Conservation (phyloP, 768 basidiomycete genomes). For the Leccinellum luteum region DNA sequence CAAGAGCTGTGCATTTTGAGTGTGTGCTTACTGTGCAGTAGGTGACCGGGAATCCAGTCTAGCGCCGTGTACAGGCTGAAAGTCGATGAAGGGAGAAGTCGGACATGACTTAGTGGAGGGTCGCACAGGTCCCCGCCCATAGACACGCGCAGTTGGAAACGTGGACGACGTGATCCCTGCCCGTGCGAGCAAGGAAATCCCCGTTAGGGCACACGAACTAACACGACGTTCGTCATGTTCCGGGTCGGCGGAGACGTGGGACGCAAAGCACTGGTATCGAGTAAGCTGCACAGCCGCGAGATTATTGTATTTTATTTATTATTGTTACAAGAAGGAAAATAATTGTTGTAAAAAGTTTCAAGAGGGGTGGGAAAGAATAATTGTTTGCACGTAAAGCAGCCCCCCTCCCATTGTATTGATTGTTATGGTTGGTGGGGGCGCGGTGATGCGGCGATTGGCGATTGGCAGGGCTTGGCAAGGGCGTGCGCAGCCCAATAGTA, state of each 20-base stretch:
- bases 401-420: neutral
- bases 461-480: neutral
- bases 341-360: neutral
- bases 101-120: neutral
- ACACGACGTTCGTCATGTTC: neutral
- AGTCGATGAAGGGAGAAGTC: neutral
- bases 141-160: neutral
- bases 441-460: neutral
- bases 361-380: neutral
- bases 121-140: neutral
- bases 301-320: neutral
- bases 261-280: too few relatives aligned
- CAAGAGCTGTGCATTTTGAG: neutral
- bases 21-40: neutral
- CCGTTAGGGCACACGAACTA: neutral
- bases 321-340: neutral
- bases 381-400: neutral
- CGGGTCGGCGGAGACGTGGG: neutral
- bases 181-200: neutral
- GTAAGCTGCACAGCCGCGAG: neutral
- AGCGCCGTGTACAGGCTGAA: too few relatives aligned
- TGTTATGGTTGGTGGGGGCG: neutral
- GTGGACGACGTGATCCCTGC: neutral
- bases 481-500: neutral
- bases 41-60: neutral